Conservation (phyloP, 225 moss, liverwort and hornwort species). For the Neckera pumila region DNA sequence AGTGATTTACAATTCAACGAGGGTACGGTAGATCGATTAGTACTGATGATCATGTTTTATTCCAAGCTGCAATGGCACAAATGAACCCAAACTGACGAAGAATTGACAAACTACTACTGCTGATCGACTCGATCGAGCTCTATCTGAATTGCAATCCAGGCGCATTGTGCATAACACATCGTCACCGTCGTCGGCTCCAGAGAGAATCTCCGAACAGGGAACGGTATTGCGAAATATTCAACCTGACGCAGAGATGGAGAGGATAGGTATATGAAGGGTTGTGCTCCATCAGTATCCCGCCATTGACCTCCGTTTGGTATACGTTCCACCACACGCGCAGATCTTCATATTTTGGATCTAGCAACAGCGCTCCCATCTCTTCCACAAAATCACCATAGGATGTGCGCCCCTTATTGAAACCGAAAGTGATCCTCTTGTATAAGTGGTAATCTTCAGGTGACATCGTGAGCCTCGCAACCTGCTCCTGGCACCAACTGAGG, state of each 20-base stretch:
- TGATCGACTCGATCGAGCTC: background rate
- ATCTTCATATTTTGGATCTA: background rate
- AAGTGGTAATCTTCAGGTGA: background rate
- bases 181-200: background rate
- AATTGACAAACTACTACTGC: background rate
- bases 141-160: background rate
- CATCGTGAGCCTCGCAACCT: background rate
- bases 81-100: background rate
- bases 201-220: background rate
- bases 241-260: background rate
- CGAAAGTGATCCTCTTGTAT: background rate
- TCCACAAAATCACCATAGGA: rapidly evolving
- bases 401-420: background rate
- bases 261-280: background rate
- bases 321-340: background rate
- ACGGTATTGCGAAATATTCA: too few species aligned
- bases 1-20: background rate
- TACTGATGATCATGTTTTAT: background rate
- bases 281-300: background rate
- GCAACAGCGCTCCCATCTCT: background rate
- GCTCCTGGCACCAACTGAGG: background rate
- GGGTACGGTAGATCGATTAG: background rate
- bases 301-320: too few species aligned
- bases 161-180: background rate
- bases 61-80: background rate